Percentiles rank a stretch among this genome's conserved stretches.
These are phyloP conservation scores for Podaxis sp. DNA, from an alignment of 768 basidiomycete species.

Conservation along the genomic window DNA sequence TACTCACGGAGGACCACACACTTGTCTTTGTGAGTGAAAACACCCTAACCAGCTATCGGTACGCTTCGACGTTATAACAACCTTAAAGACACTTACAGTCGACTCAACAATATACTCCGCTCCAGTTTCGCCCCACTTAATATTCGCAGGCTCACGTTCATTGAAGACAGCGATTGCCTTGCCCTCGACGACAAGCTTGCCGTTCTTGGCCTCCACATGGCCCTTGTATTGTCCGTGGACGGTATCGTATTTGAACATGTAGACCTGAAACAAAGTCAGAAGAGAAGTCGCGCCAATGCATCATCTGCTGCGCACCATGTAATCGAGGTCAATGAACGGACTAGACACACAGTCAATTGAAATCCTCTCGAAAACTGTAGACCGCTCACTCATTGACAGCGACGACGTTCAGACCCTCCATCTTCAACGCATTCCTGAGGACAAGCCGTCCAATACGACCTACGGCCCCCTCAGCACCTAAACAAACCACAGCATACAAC, in stretches of 20 bases:
- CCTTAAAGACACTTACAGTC: constrained; percentile 49
- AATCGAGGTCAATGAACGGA: constrained; percentile 90
- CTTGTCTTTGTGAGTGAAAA: constrained; percentile 93
- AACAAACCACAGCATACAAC: not conserved
- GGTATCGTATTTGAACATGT: constrained; percentile 95
- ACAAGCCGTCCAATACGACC: constrained; percentile 98
- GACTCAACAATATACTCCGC: constrained; percentile 94
- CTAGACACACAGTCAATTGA: constrained; percentile 33
- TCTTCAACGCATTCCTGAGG: constrained; percentile 80
- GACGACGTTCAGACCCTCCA: constrained; percentile 70
- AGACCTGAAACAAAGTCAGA: constrained; percentile 51
- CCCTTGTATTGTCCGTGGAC: constrained; percentile 87
- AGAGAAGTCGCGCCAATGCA: not conserved
- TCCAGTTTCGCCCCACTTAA: constrained; percentile 66
- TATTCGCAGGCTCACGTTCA: constrained; percentile 82
- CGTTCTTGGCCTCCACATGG: constrained; percentile 68
- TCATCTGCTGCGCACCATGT: constrained; percentile 66
- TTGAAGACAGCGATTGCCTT: constrained; percentile 70
- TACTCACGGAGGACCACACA: constrained; percentile 25
- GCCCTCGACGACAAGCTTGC: constrained; percentile 79
- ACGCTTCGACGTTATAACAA: not conserved
- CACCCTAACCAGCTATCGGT: constrained; percentile 49
- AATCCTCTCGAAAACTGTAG: not conserved
- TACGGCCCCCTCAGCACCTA: constrained; percentile 24
- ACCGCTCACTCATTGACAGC: constrained; percentile 86